A percentile compares a stretch with the other conserved stretches of the same genome.
Evolutionary conservation across 345 rosid genomes (phyloP).

Genomic region (Melaleuca quinquenervia): DNA sequence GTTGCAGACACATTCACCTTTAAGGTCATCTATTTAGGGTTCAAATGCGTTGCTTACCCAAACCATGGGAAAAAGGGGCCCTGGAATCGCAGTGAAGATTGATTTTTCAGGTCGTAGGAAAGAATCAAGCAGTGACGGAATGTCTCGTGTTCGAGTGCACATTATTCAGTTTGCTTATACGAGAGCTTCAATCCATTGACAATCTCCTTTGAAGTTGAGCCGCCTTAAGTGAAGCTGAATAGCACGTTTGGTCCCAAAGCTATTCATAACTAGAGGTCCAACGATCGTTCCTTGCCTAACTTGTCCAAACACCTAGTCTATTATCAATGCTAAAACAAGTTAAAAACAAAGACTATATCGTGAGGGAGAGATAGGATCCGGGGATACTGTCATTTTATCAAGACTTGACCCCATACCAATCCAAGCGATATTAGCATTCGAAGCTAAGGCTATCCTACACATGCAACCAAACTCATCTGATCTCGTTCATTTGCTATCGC

Average conservation of each 20-base stretch:
- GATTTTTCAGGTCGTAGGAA: background rate
- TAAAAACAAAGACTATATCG: too few species aligned
- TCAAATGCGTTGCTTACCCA: background rate
- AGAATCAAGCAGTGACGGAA: background rate
- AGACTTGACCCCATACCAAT: too few species aligned
- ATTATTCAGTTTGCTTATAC: background rate
- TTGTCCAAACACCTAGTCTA: background rate
- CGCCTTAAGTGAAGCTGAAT: too few species aligned
- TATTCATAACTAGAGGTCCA: background rate
- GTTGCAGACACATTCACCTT: background rate
- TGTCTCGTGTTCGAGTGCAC: background rate
- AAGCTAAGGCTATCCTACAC: too few species aligned
- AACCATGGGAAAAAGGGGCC: background rate
- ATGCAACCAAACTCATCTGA: too few species aligned
- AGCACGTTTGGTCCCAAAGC: background rate
- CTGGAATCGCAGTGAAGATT: background rate
- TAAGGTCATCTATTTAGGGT: background rate
- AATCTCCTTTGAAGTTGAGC: background rate
- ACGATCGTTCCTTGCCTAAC: background rate
- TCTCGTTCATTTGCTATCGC: too few species aligned
- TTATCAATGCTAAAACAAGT: too few species aligned
- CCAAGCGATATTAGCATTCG: too few species aligned
- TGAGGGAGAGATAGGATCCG: too few species aligned
- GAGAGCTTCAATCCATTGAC: background rate
- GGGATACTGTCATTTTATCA: too few species aligned